Conservation (phyloP, 2,329 filamentous ascomycete genomes). For the Mycosphaerella arachidis region DNA sequence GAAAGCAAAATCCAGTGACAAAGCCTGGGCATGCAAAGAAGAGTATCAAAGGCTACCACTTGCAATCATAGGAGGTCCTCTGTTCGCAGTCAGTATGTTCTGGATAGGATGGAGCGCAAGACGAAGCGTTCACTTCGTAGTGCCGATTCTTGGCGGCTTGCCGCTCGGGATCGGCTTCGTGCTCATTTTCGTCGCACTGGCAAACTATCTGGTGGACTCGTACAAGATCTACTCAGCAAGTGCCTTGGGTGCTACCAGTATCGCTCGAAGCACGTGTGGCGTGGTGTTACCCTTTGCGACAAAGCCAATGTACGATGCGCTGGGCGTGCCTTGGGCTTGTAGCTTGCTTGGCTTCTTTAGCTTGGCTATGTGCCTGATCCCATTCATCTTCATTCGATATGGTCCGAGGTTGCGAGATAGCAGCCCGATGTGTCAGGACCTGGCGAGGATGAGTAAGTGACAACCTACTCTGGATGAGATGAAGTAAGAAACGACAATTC, state of each 20-base stretch:
- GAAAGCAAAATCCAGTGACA: slow-evolving; percentile 5
- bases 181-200: slow-evolving; percentile 43
- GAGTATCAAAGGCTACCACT: slow-evolving; percentile 65
- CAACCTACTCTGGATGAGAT: background rate
- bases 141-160: slow-evolving; percentile 47
- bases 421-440: slow-evolving; percentile 59
- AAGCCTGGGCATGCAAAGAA: slow-evolving; percentile 54
- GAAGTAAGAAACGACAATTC: background rate
- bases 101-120: slow-evolving; percentile 60
- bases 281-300: slow-evolving; percentile 51
- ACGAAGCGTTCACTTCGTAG: slow-evolving; percentile 42
- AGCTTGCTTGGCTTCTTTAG: slow-evolving; percentile 49
- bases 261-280: slow-evolving; percentile 14
- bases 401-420: slow-evolving; percentile 51
- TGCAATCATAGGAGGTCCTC: slow-evolving; percentile 62
- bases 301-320: slow-evolving; percentile 57
- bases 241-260: slow-evolving; percentile 28
- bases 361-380: slow-evolving; percentile 50
- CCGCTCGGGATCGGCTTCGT: slow-evolving; percentile 49
- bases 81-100: slow-evolving; percentile 38
- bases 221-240: slow-evolving; percentile 44
- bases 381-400: slow-evolving; percentile 56
- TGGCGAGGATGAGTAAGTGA: slow-evolving; percentile 36
- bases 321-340: slow-evolving; percentile 66
- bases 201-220: slow-evolving; percentile 48